phyloP scores from a whole-genome alignment of 768 basidiomycete species.

The Amanita polypyramis region DNA sequence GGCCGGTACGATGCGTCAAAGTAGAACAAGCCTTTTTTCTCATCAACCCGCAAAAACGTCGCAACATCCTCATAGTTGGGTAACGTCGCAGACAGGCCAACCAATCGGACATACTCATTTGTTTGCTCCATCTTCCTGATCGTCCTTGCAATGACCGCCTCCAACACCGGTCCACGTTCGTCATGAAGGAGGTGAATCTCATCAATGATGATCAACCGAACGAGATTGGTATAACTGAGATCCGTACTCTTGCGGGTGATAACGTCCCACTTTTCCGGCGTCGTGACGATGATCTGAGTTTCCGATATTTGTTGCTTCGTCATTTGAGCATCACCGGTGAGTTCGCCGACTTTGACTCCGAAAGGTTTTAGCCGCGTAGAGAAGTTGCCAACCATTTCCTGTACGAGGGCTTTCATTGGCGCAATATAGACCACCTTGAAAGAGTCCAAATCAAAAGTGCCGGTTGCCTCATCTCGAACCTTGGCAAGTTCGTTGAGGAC shows the following conservation, averaged over 20 bases:
- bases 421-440: slow-evolving; percentile 99
- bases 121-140: slow-evolving; percentile 94
- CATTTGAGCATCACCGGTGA: slow-evolving; percentile 97
- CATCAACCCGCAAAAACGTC: slow-evolving; percentile 91
- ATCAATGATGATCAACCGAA: slow-evolving; percentile 93
- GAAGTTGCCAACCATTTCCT: slow-evolving; percentile 98
- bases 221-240: slow-evolving; percentile 93
- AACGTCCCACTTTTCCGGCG: slow-evolving; percentile 99
- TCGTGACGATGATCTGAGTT: slow-evolving; percentile 97
- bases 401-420: slow-evolving; percentile 98
- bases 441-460: slow-evolving; percentile 70
- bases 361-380: slow-evolving; percentile 54
- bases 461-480: slow-evolving; percentile 74
- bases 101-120: slow-evolving; percentile 82
- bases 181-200: slow-evolving; percentile 98
- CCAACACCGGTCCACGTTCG: slow-evolving; percentile 94
- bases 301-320: slow-evolving; percentile 96
- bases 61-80: slow-evolving; percentile 99
- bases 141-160: slow-evolving; percentile 82
- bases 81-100: slow-evolving; percentile 94
- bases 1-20: slow-evolving; percentile 93
- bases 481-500: slow-evolving; percentile 88
- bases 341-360: slow-evolving; percentile 84
- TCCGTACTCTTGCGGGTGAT: slow-evolving; percentile 98
- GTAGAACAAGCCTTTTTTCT: slow-evolving; percentile 88